These are phyloP conservation scores for Aspergillus eucalypticola DNA, from an alignment of 2,329 filamentous ascomycete genomes.

Conservation along the genomic window DNA sequence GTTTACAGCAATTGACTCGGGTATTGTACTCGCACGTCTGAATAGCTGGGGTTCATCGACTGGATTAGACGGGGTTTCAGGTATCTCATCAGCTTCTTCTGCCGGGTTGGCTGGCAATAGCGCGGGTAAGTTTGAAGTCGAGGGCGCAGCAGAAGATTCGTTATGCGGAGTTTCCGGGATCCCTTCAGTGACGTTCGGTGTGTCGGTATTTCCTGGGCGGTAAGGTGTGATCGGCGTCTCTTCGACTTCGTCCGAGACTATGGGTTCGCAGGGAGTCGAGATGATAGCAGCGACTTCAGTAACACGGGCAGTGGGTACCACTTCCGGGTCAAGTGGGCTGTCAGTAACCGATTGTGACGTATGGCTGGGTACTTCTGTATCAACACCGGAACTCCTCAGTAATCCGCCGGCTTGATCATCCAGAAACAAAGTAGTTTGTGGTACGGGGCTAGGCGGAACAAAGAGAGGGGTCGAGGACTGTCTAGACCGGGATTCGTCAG, in stretches of 20 bases:
- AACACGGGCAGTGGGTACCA: neutral
- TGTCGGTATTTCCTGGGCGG: no score
- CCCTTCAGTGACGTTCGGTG: neutral
- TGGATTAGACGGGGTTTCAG: slow-evolving; percentile 22
- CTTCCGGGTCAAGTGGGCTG: neutral
- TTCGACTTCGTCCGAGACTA: slow-evolving; percentile 18
- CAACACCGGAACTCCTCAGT: neutral
- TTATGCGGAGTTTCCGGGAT: neutral
- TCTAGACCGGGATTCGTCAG: neutral
- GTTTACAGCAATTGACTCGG: slow-evolving; percentile 10
- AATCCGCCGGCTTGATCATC: neutral
- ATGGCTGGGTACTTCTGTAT: neutral
- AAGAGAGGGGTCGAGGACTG: slow-evolving; percentile 20
- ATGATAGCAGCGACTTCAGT: slow-evolving; percentile 17
- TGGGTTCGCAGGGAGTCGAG: slow-evolving; percentile 19
- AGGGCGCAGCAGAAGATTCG: neutral
- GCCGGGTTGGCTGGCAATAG: neutral
- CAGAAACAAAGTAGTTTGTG: neutral
- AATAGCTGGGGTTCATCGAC: neutral
- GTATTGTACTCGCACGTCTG: neutral
- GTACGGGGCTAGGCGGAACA: slow-evolving; percentile 13
- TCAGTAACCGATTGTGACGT: neutral
- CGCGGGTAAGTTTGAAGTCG: neutral
- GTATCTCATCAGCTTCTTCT: slow-evolving; percentile 19
- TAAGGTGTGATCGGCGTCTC: neutral